Evolutionary conservation across 1,284 basidiomycete species (phyloP), one percentile per base, ranked within the genome.

Genomic region (Anthracocystis walkeri): DNA sequence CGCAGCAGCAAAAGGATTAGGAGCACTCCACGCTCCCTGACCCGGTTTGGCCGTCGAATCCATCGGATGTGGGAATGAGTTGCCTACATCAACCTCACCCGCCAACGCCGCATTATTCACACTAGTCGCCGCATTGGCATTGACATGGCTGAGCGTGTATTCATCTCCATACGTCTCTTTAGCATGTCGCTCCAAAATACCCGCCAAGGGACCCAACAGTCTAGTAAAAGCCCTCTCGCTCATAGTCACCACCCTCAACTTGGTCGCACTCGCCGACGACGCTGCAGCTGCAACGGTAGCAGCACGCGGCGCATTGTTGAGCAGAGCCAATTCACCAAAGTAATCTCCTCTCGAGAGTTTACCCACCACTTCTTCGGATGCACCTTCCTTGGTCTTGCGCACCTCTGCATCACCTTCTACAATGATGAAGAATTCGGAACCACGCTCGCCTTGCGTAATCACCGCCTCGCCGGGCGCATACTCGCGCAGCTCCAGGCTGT

Each of bases 381-480:
- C 68, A 48, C 90, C 89, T 8, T 90, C 89, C 74, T 90, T 89
- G 45, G 87, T 87, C 88, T 97, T 97, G 63, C 92, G 92, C 4
- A 95, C 95, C 61, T 91, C 88, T 3, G 95, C 96, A 71, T 92
- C 90, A 21, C 96, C 96, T 77, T 93, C 93, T 84, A 98, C 95
- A 58, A 99, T 91, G 77, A 99, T 93, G 89, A 95, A 99, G 87
- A 99, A 99, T 56, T 94, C 95, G 80, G 96, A 93, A 8, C 97
- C 96, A 86, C 92, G 90, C 77, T 99, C 96, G 62, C 96, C 96
- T 85, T 99, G 92, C 56, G 88, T 88, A 61, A 99, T 93, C 20
- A 99, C 93, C 16, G 91, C 89, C 78, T 95, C 91, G 21, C 94
- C 95, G 71, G 93, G 91, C 52, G 89, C 87, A 85, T 94, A 94